phyloP scores from a whole-genome alignment of 2,329 filamentous ascomycete species.

The Simplicillium aogashimaense region DNA sequence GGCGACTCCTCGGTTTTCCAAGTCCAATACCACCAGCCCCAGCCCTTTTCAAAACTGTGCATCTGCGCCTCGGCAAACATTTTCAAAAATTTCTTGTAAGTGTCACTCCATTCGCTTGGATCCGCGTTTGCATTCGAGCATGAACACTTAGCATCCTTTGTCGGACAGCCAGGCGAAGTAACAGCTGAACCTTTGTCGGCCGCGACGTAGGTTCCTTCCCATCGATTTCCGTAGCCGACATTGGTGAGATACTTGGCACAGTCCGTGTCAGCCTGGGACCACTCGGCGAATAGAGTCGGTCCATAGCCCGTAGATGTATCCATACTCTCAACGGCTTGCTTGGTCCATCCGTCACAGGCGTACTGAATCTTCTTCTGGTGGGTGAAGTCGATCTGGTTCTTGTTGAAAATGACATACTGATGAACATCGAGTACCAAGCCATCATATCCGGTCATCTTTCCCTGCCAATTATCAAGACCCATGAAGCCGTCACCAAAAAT shows the following conservation, averaged over 20 bases:
- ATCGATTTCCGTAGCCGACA: constrained; percentile 77
- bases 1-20: constrained; percentile 81
- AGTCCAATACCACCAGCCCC: constrained; percentile 99
- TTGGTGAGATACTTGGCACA: constrained; percentile 83
- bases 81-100: constrained; percentile 77
- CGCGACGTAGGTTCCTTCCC: constrained; percentile 77
- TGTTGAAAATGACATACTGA: constrained; percentile 98
- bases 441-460: constrained; percentile 60
- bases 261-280: constrained; percentile 95
- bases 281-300: constrained; percentile 90
- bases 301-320: constrained; percentile 73
- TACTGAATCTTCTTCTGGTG: constrained; percentile 80
- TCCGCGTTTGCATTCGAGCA: constrained; percentile 71
- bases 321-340: constrained; percentile 65
- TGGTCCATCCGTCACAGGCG: constrained; percentile 78
- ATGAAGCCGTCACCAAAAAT: constrained; percentile 95
- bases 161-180: constrained; percentile 65
- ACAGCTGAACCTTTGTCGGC: constrained; percentile 53
- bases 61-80: constrained; percentile 96
- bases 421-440: constrained; percentile 89
- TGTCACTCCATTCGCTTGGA: constrained; percentile 52
- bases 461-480: constrained; percentile 84
- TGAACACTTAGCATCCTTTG: constrained; percentile 52
- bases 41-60: constrained; percentile 82
- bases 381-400: constrained; percentile 68